These are phyloP conservation scores for Plasmodium gonderi DNA, from an alignment of 169 alveolate genomes.

Conservation along the genomic window DNA sequence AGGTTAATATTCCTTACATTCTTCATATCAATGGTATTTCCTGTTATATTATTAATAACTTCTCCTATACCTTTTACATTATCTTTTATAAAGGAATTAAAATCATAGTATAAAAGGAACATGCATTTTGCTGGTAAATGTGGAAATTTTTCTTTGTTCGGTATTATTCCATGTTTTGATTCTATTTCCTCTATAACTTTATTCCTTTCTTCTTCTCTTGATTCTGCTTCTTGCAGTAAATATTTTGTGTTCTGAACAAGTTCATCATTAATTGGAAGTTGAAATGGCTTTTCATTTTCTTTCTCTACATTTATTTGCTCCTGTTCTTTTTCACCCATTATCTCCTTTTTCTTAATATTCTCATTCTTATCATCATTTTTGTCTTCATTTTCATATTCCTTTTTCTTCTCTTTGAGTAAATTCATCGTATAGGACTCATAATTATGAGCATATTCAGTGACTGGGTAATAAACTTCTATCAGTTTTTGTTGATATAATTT, in stretches of 20 bases:
- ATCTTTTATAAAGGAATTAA: constrained; percentile 14
- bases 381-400: neutral
- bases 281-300: neutral
- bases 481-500: constrained; percentile 62
- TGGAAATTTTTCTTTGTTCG: constrained; percentile 11
- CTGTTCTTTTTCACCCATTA: neutral
- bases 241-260: constrained; percentile 37
- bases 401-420: constrained; percentile 5
- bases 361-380: neutral
- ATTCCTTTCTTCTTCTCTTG: constrained; percentile 23
- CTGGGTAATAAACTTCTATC: constrained; percentile 39
- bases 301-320: neutral
- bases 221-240: constrained; percentile 24
- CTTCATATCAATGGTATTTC: neutral
- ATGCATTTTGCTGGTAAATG: constrained; percentile 61
- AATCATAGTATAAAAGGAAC: constrained; percentile 44
- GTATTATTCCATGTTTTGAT: constrained; percentile 6
- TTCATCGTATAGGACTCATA: constrained; percentile 32
- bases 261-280: constrained; percentile 36
- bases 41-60: constrained; percentile 3
- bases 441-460: constrained; percentile 13
- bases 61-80: constrained; percentile 39
- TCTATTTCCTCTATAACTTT: constrained; percentile 9
- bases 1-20: neutral
- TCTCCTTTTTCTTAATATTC: neutral